These are phyloP conservation scores for Termitomyces sp. DNA, from an alignment of 768 basidiomycete species.

Conservation along the genomic window DNA sequence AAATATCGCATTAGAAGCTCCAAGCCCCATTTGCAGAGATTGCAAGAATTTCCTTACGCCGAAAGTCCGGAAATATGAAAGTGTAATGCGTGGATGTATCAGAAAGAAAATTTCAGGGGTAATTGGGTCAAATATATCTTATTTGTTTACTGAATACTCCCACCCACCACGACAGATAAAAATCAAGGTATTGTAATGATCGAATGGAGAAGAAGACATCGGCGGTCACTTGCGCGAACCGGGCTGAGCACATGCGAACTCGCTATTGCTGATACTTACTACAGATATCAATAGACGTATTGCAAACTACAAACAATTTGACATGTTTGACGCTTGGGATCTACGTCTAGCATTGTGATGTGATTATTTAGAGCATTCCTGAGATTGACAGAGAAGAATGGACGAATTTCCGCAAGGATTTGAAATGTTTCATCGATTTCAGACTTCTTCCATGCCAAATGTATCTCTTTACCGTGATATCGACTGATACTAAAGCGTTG, in stretches of 20 bases:
- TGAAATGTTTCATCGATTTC: neutral
- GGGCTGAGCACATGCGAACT: neutral
- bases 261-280: neutral
- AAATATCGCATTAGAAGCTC: slow-evolving; percentile 10
- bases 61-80: slow-evolving; percentile 25
- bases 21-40: slow-evolving; percentile 19
- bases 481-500: neutral
- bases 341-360: neutral
- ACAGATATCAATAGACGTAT: neutral
- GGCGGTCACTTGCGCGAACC: neutral
- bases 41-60: slow-evolving; percentile 20
- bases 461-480: neutral
- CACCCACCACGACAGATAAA: neutral
- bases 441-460: neutral
- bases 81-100: slow-evolving; percentile 24
- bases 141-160: neutral
- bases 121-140: neutral
- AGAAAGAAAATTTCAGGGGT: slow-evolving; percentile 26
- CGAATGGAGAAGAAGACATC: neutral
- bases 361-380: neutral
- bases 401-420: neutral
- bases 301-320: neutral
- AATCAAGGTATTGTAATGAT: neutral
- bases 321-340: neutral
- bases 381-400: neutral